A percentile compares a stretch with the other conserved stretches of the same genome.
Conservation (phyloP, 108 stramenopile genomes). For the Mayamaea pseudoterrestris region DNA sequence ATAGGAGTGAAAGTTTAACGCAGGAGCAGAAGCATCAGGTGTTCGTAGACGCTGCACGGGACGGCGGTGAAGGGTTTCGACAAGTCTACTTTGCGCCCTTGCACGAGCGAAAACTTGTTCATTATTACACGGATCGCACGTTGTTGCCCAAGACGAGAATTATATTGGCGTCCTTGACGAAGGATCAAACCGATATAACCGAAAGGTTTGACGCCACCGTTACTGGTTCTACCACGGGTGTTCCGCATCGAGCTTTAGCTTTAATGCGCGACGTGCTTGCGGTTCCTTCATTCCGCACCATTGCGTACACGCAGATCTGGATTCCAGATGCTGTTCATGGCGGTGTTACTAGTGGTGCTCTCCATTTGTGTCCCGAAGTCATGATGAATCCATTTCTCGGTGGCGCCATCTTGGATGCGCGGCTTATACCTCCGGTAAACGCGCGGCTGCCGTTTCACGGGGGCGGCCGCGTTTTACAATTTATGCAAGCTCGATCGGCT, state of each 20-base stretch:
- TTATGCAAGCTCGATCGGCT: constrained; percentile 70
- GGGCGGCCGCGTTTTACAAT: constrained; percentile 62
- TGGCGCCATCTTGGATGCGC: constrained; percentile 71
- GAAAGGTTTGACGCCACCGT: constrained; percentile 38
- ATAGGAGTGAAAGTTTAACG: neutral
- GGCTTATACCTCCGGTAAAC: constrained; percentile 55
- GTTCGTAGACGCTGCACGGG: constrained; percentile 21
- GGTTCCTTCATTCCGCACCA: constrained; percentile 61
- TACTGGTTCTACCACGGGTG: constrained; percentile 48
- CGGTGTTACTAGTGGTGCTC: constrained; percentile 50
- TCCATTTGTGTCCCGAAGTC: constrained; percentile 67
- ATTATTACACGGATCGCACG: constrained; percentile 29
- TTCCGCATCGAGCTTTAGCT: constrained; percentile 74
- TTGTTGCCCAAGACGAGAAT: constrained; percentile 19
- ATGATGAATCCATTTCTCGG: constrained; percentile 69
- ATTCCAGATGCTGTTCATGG: constrained; percentile 75
- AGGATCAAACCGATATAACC: constrained; percentile 6
- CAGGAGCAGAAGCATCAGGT: constrained; percentile 12
- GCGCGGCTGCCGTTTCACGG: constrained; percentile 63
- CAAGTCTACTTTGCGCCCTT: constrained; percentile 61
- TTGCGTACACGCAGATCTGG: constrained; percentile 78
- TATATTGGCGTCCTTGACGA: constrained; percentile 11
- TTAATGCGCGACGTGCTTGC: constrained; percentile 77
- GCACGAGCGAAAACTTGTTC: constrained; percentile 54
- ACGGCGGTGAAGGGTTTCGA: constrained; percentile 70